Conservation (phyloP, 2,329 filamentous ascomycete genomes). For the Xylariales sp. region DNA sequence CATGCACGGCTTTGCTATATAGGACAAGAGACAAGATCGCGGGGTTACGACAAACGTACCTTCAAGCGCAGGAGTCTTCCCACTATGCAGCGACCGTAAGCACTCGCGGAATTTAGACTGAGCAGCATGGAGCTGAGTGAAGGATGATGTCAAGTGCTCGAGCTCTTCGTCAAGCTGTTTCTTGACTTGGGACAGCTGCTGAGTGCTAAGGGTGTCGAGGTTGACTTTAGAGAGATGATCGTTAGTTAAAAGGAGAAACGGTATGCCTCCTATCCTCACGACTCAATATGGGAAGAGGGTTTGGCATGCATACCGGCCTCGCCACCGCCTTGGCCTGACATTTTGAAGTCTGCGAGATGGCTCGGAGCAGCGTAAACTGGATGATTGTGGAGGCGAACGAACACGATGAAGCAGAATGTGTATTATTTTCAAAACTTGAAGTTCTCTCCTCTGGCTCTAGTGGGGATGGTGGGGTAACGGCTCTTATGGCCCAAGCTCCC, state of each 20-base stretch:
- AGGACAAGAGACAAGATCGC: too few species aligned
- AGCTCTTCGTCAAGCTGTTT: slow-evolving; percentile 95
- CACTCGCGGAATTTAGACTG: slow-evolving; percentile 93
- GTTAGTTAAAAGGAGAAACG: not conserved
- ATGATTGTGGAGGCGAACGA: too few species aligned
- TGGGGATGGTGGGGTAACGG: too few species aligned
- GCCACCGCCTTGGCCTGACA: slow-evolving; percentile 6
- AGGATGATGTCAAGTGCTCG: slow-evolving; percentile 87
- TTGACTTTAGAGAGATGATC: slow-evolving; percentile 38
- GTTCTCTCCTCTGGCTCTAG: too few species aligned
- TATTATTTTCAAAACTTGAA: too few species aligned
- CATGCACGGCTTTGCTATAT: not conserved
- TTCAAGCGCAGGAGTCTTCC: slow-evolving; percentile 35
- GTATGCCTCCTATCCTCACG: not conserved
- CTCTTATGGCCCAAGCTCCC: too few species aligned
- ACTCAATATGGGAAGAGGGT: not conserved
- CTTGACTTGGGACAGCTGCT: slow-evolving; percentile 88
- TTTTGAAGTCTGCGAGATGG: not conserved
- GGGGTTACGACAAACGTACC: too few species aligned
- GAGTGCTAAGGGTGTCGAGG: slow-evolving; percentile 72
- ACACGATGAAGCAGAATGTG: too few species aligned
- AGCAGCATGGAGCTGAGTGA: slow-evolving; percentile 82
- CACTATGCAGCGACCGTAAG: slow-evolving; percentile 66
- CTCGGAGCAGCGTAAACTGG: too few species aligned
- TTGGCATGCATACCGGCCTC: not conserved